Conservation (phyloP, 257 asterid genomes). For the Catharanthus roseus region DNA sequence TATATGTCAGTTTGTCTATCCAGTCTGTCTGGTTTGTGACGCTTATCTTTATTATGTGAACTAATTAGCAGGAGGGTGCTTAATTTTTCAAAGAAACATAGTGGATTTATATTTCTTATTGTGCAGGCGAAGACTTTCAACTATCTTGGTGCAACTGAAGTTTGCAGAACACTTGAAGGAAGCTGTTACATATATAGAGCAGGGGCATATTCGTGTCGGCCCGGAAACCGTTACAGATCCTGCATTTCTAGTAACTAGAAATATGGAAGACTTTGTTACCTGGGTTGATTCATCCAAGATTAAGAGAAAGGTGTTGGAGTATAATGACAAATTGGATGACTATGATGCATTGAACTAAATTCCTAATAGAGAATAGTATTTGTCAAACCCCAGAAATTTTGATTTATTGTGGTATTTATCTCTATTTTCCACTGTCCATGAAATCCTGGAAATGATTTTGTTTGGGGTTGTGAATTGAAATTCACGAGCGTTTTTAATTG, state of each 20-base stretch:
- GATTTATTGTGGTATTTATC: no score
- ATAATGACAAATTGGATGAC: conserved; percentile 82
- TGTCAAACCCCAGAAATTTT: no score
- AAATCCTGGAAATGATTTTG: no score
- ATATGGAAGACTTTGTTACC: conserved; percentile 84
- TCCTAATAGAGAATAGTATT: no score
- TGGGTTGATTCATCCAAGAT: conserved; percentile 98
- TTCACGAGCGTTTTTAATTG: no score
- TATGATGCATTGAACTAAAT: no score
- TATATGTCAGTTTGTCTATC: no score
- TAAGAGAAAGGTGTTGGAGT: conserved; percentile 74
- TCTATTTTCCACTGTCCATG: no score
- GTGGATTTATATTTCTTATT: neutral
- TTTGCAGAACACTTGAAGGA: conserved; percentile 85
- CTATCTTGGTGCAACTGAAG: neutral
- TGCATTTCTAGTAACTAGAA: conserved; percentile 82
- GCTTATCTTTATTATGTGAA: neutral
- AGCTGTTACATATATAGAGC: conserved; percentile 85
- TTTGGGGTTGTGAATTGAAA: no score
- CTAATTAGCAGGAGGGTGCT: neutral
- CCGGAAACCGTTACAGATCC: conserved; percentile 82
- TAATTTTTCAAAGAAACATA: no score
- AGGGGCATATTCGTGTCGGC: conserved; percentile 95
- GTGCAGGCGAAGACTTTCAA: conserved; percentile 25
- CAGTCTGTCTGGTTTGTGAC: neutral